Conservation (phyloP, 305 asterid genomes). For the Solanum hybrid region DNA sequence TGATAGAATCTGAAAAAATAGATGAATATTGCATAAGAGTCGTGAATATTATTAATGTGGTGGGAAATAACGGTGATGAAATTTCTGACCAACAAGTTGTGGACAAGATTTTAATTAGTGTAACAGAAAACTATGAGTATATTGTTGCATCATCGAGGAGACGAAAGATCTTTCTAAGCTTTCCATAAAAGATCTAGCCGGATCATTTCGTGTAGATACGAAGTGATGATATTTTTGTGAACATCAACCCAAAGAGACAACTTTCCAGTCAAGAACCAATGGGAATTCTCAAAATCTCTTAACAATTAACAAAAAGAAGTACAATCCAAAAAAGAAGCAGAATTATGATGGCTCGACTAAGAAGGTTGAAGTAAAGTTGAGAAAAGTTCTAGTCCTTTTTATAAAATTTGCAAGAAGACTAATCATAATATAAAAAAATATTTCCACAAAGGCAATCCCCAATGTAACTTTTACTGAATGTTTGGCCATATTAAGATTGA, state of each 20-base stretch:
- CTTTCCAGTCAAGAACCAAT: not conserved
- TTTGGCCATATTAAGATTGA: too few relatives aligned
- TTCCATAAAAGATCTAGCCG: not conserved
- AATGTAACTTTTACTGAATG: too few relatives aligned
- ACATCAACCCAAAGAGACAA: not conserved
- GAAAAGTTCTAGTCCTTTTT: not conserved
- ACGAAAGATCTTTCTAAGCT: not conserved
- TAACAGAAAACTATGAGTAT: not conserved
- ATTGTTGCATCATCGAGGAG: not conserved
- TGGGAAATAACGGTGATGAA: not conserved
- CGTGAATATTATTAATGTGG: not conserved
- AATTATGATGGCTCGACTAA: not conserved
- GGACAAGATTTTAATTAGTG: not conserved
- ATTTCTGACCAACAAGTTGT: not conserved
- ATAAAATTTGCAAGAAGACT: too few relatives aligned
- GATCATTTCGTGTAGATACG: not conserved
- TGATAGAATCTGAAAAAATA: too few relatives aligned
- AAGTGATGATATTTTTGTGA: not conserved
- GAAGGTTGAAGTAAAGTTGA: not conserved
- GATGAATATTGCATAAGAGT: not conserved
- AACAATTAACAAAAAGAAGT: too few relatives aligned
- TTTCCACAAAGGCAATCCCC: too few relatives aligned
- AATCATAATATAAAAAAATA: too few relatives aligned
- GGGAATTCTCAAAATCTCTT: too few relatives aligned
- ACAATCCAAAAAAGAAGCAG: not conserved